Evolutionary conservation across 2,329 filamentous ascomycete species (phyloP), one percentile per base, ranked within the genome.

Genomic region (Plenodomus lindquistii): DNA sequence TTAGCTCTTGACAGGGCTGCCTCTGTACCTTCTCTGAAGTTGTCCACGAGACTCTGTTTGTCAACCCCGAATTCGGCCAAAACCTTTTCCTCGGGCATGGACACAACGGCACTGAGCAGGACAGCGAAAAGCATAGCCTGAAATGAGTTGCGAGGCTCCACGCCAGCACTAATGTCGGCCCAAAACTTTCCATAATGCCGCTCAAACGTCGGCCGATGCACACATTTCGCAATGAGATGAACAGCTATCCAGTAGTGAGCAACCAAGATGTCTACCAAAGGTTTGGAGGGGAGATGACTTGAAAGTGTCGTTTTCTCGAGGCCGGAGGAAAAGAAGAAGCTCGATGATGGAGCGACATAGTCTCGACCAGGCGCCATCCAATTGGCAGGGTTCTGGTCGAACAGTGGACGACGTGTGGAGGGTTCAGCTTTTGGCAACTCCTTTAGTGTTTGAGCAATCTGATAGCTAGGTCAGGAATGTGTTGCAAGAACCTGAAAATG

Each of bases 91-190:
- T 86, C 81, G 9, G 79, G 75, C 77, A 89, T 80, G 57, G 86
- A 88, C 39, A 89, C 79, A 4, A 84, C 80, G 1, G 85, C 86
- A 35, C 85, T 85, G 57, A 92, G 86, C 72, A 89, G 78, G 7
- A 82, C 81, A 0, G 86, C 83, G 63, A 89, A 88, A 0, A 91
- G 76, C 19, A 90, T 74, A 1, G 87, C 85, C 67, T 90, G 86
- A 11, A 84, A 77, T 3, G 86, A 86, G 17, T 79, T 73, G 2
- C 81, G 75, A 7, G 87, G 86, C 66, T 89, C 85, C 35, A 81
- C 78, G 3, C 82, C 81, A 8, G 77, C 73, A 9, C 73, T 72
- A 27, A 88, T 77, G 37, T 84, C 79, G 3, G 80, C 77, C 85
- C 87, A 89, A 60, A 91, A 89, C 1, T 73, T 69, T 2, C 78